Conservation (phyloP, 805 yeast genomes). For the Vanderwaltozyma polyspora region DNA sequence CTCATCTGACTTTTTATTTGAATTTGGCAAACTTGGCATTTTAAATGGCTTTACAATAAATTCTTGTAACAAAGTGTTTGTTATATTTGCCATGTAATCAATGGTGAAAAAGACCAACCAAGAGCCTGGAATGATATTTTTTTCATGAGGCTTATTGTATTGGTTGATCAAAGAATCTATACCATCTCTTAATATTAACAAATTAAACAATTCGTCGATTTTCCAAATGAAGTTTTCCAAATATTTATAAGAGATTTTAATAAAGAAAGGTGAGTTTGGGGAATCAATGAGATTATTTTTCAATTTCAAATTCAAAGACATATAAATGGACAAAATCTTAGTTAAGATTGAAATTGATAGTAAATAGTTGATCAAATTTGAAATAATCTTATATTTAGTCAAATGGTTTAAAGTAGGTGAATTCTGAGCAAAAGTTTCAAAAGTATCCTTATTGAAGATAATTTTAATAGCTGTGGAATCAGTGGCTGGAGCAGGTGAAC, state of each 20-base stretch:
- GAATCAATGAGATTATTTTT: slow-evolving; percentile 13
- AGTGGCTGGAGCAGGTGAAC: too few relatives aligned
- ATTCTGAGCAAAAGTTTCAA: slow-evolving; percentile 18
- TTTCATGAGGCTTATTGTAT: slow-evolving; percentile 3
- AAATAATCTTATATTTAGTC: slow-evolving; percentile 13
- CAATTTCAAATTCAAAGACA: slow-evolving; percentile 6
- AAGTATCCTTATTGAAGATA: slow-evolving; percentile 16
- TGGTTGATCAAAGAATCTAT: slow-evolving; percentile 16
- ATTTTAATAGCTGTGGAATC: slow-evolving; percentile 9
- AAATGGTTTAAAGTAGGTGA: slow-evolving; percentile 19
- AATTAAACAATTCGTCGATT: slow-evolving; percentile 18
- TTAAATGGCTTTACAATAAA: slow-evolving; percentile 22
- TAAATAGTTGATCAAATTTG: slow-evolving; percentile 7
- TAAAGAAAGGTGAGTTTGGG: slow-evolving; percentile 10
- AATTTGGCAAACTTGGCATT: slow-evolving; percentile 2
- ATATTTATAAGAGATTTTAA: slow-evolving; percentile 10
- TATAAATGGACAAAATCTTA: slow-evolving; percentile 7
- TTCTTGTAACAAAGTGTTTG: slow-evolving; percentile 19
- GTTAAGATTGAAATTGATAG: slow-evolving; percentile 13
- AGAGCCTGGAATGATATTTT: slow-evolving; percentile 10
- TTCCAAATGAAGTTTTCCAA: slow-evolving; percentile 6
- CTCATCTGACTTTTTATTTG: not conserved
- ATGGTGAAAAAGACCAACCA: slow-evolving; percentile 22
- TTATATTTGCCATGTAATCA: slow-evolving; percentile 24
- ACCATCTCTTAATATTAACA: slow-evolving; percentile 23